Percentiles rank a stretch among this genome's conserved stretches.
Evolutionary conservation across 129 eudicot species (phyloP).

Genomic region (Gnaphalium uliginosum): DNA sequence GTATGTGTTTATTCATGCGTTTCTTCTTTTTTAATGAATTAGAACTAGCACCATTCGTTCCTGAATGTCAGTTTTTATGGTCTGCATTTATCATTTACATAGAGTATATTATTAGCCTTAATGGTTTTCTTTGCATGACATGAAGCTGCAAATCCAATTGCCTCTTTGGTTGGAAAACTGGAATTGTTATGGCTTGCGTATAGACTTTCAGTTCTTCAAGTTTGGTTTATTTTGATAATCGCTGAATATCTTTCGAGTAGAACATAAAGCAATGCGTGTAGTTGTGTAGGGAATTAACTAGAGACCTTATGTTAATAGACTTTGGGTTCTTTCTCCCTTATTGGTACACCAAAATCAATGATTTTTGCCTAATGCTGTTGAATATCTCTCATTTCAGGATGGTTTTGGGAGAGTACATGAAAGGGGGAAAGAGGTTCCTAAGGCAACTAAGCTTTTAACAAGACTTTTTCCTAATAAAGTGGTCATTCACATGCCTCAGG

Average conservation of each 20-base stretch:
- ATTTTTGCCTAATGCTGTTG: conserved; percentile 25
- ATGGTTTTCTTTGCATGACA: too few species aligned
- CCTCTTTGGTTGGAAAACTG: too few species aligned
- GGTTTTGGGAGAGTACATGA: conserved; percentile 81
- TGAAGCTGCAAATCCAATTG: too few species aligned
- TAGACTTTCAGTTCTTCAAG: not conserved
- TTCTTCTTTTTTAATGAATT: not conserved
- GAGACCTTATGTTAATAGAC: too few species aligned
- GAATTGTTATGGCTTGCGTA: too few species aligned
- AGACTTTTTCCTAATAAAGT: conserved; percentile 90
- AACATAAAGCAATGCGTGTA: too few species aligned
- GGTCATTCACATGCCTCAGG: conserved; percentile 92
- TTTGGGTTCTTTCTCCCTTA: too few species aligned
- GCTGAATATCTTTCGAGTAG: too few species aligned
- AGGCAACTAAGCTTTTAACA: conserved; percentile 68
- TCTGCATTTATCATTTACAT: not conserved
- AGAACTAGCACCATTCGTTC: not conserved
- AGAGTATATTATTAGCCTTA: not conserved
- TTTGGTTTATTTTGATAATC: not conserved
- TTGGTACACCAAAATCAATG: not conserved
- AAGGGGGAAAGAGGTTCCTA: conserved; percentile 67
- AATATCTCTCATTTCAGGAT: conserved; percentile 50
- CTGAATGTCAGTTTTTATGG: not conserved
- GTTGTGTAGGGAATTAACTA: not conserved
- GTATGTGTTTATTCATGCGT: not conserved